Evolutionary conservation across 805 yeast genomes (phyloP), one percentile per base, ranked within the genome.

Genomic region (Lipomyces kockii): DNA sequence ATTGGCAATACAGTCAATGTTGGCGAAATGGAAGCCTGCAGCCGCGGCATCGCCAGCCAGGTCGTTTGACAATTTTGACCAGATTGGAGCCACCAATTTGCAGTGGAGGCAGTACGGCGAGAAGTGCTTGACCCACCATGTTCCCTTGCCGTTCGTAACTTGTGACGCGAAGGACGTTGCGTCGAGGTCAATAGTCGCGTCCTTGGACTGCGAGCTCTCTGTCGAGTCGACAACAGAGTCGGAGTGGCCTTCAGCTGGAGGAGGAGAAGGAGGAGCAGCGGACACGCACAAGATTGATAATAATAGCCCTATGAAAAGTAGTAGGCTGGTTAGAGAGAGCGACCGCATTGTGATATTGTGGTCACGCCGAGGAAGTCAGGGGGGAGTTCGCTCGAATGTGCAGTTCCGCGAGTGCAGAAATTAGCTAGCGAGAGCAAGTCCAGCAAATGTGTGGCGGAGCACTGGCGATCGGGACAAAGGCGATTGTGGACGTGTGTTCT

Each of bases 91-190:
- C 62, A 95, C 79, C 7, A 80, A 82, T 69, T 80, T 84, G 79
- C 99, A 95, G 78, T 94, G 98, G 7, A 80, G 77, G 77, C 99
- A 95, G 74, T 88, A 88, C 0, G 99, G 99, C 39, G 97, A 91
- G 76, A 79, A 95, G 78, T 92, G 93, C 79, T 94, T 97, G 43
- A 94, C 88, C 74, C 94, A 83, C 74, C 92, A 89, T 25, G 87
- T 79, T 2, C 89, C 89, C 9, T 82, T 32, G n/a, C 61, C 63
- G 37, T 35, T 49, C 4, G 57, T 49, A 43, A 67, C 49, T 12
- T 58, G 35, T 12, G 54, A 8, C 39, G 55, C 25, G 66, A 67
- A 67, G 27, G 61, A 12, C 9, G 39, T 35, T 20, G 68, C 57
- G 60, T 61, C 71, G 27, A 69, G 67, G 37, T 69, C 66, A 39